Conservation (phyloP, 2,329 filamentous ascomycete genomes). For the Aspergillus hiratsukae region DNA sequence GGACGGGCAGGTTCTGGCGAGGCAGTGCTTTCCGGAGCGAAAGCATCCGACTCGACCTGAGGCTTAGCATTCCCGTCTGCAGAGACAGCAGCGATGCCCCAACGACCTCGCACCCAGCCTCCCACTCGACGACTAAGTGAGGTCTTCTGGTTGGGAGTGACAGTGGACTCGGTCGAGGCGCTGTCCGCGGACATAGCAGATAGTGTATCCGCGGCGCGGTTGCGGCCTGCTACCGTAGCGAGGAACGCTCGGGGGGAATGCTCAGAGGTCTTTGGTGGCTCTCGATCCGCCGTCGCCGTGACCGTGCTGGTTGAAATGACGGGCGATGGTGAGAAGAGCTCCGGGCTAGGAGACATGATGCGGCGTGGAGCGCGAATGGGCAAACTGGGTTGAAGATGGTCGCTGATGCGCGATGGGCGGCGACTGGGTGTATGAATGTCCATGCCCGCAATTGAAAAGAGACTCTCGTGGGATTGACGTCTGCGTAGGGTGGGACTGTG, state of each 20-base stretch:
- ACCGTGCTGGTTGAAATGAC: slow-evolving; percentile 36
- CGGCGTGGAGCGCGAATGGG: slow-evolving; percentile 41
- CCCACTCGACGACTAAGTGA: slow-evolving; percentile 54
- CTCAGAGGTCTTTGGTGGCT: slow-evolving; percentile 17
- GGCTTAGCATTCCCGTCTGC: slow-evolving; percentile 8
- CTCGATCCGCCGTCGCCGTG: slow-evolving; percentile 31
- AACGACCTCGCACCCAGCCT: slow-evolving; percentile 61
- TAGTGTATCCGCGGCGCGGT: slow-evolving; percentile 16
- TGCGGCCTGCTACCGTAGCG: slow-evolving; percentile 29
- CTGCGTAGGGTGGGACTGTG: slow-evolving; percentile 53
- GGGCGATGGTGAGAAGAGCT: slow-evolving; percentile 36
- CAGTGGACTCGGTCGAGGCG: slow-evolving; percentile 17
- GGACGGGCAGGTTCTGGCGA: slow-evolving; percentile 49
- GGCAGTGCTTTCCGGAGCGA: slow-evolving; percentile 12
- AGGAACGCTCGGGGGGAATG: slow-evolving; percentile 32
- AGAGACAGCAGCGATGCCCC: slow-evolving; percentile 51
- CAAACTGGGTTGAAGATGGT: slow-evolving; percentile 43
- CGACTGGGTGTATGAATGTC: slow-evolving; percentile 81
- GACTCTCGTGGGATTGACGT: slow-evolving; percentile 76
- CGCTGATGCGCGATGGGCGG: slow-evolving; percentile 69
- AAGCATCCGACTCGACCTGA: slow-evolving; percentile 2
- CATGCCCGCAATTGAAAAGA: slow-evolving; percentile 80
- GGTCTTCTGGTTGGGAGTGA: slow-evolving; percentile 21
- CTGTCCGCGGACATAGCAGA: slow-evolving; percentile 19
- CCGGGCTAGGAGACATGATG: slow-evolving; percentile 41